Conservation (phyloP, 129 eudicot species). For the Gnaphalium uliginosum region DNA sequence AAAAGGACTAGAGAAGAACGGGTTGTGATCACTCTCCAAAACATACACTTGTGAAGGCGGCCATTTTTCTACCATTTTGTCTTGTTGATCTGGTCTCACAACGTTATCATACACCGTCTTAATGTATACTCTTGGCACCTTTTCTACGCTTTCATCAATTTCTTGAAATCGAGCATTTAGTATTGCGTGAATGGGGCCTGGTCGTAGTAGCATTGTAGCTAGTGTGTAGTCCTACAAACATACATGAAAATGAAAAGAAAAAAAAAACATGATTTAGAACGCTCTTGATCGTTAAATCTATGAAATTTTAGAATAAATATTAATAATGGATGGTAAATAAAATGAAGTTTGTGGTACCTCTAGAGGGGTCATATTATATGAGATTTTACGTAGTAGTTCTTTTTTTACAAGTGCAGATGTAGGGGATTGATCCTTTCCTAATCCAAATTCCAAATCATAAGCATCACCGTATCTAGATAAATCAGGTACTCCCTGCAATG, state of each 20-base stretch:
- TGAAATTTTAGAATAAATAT: not conserved
- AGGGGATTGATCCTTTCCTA: conserved; percentile 35
- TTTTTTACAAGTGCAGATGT: conserved; percentile 34
- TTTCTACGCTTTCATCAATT: conserved; percentile 24
- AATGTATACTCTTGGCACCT: conserved; percentile 42
- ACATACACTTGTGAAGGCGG: conserved; percentile 45
- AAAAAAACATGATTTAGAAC: not conserved
- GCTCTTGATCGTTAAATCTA: not conserved
- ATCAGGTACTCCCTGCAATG: conserved; percentile 33
- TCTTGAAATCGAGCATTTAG: conserved; percentile 38
- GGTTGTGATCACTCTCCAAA: conserved; percentile 48
- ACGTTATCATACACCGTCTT: conserved; percentile 40
- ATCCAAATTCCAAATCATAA: conserved; percentile 34
- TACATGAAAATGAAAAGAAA: not conserved
- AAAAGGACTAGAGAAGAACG: conserved; percentile 43
- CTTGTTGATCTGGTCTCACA: conserved; percentile 44
- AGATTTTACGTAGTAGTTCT: conserved; percentile 37
- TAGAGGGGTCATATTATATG: conserved; percentile 31
- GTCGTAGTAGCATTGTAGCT: conserved; percentile 47
- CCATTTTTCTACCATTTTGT: conserved; percentile 43
- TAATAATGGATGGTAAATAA: not conserved
- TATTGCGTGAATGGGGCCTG: conserved; percentile 34
- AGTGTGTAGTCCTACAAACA: conserved; percentile 37
- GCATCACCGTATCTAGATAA: conserved; percentile 41
- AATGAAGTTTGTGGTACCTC: conserved; percentile 24